Evolutionary conservation across 768 basidiomycete genomes (phyloP), one percentile per base, ranked within the genome.

Genomic region (Tephrocybe rancida): DNA sequence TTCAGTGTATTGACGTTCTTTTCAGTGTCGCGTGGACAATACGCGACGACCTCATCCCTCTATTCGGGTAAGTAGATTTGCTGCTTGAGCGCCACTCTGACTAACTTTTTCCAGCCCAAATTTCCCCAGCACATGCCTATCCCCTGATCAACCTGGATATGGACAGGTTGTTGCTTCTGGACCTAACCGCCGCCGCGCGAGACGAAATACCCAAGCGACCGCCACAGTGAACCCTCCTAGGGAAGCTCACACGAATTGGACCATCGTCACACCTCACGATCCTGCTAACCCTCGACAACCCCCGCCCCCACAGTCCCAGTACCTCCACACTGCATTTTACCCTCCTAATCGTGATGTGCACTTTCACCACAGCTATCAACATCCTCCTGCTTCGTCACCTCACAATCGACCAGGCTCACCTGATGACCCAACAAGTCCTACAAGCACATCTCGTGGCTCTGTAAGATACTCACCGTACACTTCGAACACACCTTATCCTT

Each of bases 21-120:
- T 41, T 25, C 65, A 92, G 92, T 60, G 92, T 94, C 26, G 92
- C 92, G 3, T 95, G 90, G 90, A 76, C 86, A 7, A 95, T 95
- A 62, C 86, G 91, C 43, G 83, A 93, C 46, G 90, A 93, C 63
- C 78, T 95, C 25, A 71, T 93, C 41, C 92, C 92, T n/a, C 73
- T 95, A 35, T 94, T 95, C 69, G 92, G 92, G 92, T 92, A 70
- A 52, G 76, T 64, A 13, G 21, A 38, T 16, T 45, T 6, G 10
- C 21, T 21, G 10, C 24, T 27, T 30, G 6, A 50, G 30, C 37
- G 44, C 38, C 48, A 48, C 44, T 46, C 41, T 34, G 7, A 26
- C 24, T 53, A 35, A 52, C 24, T 52, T 21, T 38, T 37, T 43
- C 21, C 26, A 57, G 92, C 0, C 92, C 92, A 21, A 90, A 83